Base-by-base conservation (phyloP, 768 basidiomycete species). In the Favolaschia claudopus region DNA sequence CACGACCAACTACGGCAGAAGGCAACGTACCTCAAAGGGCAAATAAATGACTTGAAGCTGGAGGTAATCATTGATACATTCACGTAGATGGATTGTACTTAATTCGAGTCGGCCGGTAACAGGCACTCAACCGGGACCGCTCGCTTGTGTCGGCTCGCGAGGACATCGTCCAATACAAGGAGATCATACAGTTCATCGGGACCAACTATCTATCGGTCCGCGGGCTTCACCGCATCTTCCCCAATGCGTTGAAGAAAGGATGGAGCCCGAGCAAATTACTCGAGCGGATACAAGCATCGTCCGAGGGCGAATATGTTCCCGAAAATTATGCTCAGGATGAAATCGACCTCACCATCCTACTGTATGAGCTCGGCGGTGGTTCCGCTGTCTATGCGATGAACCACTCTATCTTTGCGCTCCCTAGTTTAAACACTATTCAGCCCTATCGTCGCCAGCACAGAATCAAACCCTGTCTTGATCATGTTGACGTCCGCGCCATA, bases 301-400 rank as follows among this genome's bases (percentile, higher is more conserved):
- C 65, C 2, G 32, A 40, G 4, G 69, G 70, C 2, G 37, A 39
- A n/a, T 74, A 74, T 45, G 46, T 37, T 10, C 53, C 70, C 0
- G 14, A 40, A 7, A 67, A 62, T 47, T 74, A 56, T 46, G 58
- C 44, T 15, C 55, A 69, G 8, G 22, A 63, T 5, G 69, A 76
- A 42, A 33, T 47, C 25, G 68, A 72, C 33, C 65, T 74, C 6
- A 62, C 70, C 10, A 65, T 63, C 3, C 54, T 64, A 2, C 40
- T 69, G 0, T 72, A 70, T 44, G 68, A 70, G 31, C 60, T 72
- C n/a, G 73, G 74, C 34, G 74, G 73, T 29, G 70, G 58, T 15
- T 63, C 65, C n/a, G 68, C 69, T 7, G 54, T 75, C 20, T 58
- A 73, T 58, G 72, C 73, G 5, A 53, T 70, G 28, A 64, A 66